Percentiles rank a stretch among this genome's conserved stretches.
phyloP scores from a whole-genome alignment of 2,329 filamentous ascomycete species.

The Ceratocystis alfenasii region DNA sequence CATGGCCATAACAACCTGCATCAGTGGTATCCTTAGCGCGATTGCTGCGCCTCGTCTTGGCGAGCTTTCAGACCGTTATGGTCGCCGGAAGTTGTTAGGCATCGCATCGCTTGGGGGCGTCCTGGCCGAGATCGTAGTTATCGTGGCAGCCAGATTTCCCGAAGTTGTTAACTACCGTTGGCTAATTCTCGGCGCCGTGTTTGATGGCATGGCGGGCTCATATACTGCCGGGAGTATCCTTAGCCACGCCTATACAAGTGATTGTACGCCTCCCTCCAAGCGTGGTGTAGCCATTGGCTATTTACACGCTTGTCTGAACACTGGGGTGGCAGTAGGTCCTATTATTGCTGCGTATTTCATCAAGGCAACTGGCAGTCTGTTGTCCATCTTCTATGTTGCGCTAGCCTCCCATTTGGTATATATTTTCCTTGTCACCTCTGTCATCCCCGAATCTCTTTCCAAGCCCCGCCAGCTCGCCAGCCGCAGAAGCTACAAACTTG shows the following conservation, averaged over 20 bases:
- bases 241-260: conserved; percentile 75
- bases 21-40: conserved; percentile 65
- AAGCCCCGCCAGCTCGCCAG: conserved; percentile 58
- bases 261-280: conserved; percentile 70
- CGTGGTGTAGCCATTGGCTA: conserved; percentile 78
- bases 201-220: conserved; percentile 78
- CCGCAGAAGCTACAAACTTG: conserved; percentile 50
- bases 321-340: conserved; percentile 78
- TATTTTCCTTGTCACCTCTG: conserved; percentile 55
- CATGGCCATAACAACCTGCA: conserved; percentile 60
- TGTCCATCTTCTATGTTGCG: conserved; percentile 76
- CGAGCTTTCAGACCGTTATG: conserved; percentile 74
- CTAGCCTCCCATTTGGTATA: conserved; percentile 62
- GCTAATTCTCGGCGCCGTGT: conserved; percentile 61
- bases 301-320: conserved; percentile 79
- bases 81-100: conserved; percentile 62
- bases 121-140: conserved; percentile 60
- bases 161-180: conserved; percentile 63
- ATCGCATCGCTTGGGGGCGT: conserved; percentile 65
- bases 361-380: conserved; percentile 57
- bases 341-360: conserved; percentile 70
- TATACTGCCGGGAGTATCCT: conserved; percentile 71
- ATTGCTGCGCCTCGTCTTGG: conserved; percentile 74
- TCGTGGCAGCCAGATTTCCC: conserved; percentile 64
- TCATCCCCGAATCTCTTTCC: conserved; percentile 77